Conservation (phyloP, 192 early-diverging fungal species). For the Rhizoclosmatium globosum region DNA sequence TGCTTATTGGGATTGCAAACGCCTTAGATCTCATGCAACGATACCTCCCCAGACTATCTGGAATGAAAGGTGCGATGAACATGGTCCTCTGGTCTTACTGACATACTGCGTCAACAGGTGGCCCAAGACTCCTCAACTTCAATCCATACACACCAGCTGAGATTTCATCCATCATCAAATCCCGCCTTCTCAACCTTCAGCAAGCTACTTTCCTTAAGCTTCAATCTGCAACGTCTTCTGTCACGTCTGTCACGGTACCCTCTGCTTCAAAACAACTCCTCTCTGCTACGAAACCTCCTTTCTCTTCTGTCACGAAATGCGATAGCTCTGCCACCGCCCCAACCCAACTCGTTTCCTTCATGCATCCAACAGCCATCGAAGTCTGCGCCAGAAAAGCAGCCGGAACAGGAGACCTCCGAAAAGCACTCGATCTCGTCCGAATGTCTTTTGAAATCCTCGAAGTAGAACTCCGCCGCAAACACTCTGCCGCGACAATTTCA, state of each 20-base stretch:
- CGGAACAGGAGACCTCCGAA: slow-evolving; percentile 72
- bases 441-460: slow-evolving; percentile 35
- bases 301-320: neutral
- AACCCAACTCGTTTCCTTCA: slow-evolving; percentile 59
- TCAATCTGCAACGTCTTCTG: neutral
- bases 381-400: slow-evolving; percentile 93
- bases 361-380: slow-evolving; percentile 87
- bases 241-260: neutral
- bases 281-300: no score
- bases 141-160: slow-evolving; percentile 86
- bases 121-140: slow-evolving; percentile 85
- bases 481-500: neutral
- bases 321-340: slow-evolving; percentile 1
- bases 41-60: slow-evolving; percentile 85
- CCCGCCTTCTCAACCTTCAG: slow-evolving; percentile 74
- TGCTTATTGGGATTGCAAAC: slow-evolving; percentile 93
- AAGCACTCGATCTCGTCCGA: slow-evolving; percentile 53
- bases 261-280: neutral
- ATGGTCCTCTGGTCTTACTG: neutral
- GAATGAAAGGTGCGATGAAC: slow-evolving; percentile 70
- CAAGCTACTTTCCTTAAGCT: slow-evolving; percentile 5
- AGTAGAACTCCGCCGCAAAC: slow-evolving; percentile 15
- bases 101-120: slow-evolving; percentile 39
- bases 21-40: slow-evolving; percentile 90
- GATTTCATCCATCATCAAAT: slow-evolving; percentile 89